Base-by-base conservation (phyloP, 441 rosid genomes). In the Daphne laureola region DNA sequence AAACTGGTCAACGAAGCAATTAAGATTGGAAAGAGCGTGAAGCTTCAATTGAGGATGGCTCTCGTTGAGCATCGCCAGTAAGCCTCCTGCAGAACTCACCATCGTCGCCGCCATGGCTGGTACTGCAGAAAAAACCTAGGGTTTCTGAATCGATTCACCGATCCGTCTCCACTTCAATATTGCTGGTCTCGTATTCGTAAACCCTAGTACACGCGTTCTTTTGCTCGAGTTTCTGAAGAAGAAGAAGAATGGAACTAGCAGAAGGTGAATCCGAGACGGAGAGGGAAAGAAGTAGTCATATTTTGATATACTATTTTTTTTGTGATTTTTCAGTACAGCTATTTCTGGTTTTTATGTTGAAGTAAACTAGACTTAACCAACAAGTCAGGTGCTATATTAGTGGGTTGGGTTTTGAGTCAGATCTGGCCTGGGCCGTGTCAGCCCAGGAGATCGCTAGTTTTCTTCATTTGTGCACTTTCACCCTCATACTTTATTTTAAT, bases 61-160 rank as follows among this genome's bases (percentile, higher is more conserved):
- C 84, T 93, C 99, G 64, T 78, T 85, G 35, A 93, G 90, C 98
- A 93, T 90, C 59, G 97, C 97, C 14, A 90, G 79, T 53, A 90
- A 72, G 13, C 96, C 96, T 11, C 96, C 95, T 5, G 95, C 96
- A 2, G 96, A 83, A 74, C 95, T 93, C 53, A 87, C 93, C 88
- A 79, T 81, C 63, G 87, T 73, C 50, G 80, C 77, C 44, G 90
- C 84, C 89, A 73, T 84, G 40, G 51, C 38, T 44, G 38, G 35
- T 23, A 31, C 12, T 17, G 8, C 27, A 38, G 49, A 60, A 63
- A 60, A 63, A 49, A 38, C 52, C 49, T 52, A 31, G 51, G 31
- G 46, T 3, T 51, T 31, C 38, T 9, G 38, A 7, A 31, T 17
- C 42, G 44, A 51, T 43, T 27, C 14, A 14, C 2, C 38, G 38